phyloP scores from a whole-genome alignment of 2,329 filamentous ascomycete genomes.

The Apiospora phragmitis region DNA sequence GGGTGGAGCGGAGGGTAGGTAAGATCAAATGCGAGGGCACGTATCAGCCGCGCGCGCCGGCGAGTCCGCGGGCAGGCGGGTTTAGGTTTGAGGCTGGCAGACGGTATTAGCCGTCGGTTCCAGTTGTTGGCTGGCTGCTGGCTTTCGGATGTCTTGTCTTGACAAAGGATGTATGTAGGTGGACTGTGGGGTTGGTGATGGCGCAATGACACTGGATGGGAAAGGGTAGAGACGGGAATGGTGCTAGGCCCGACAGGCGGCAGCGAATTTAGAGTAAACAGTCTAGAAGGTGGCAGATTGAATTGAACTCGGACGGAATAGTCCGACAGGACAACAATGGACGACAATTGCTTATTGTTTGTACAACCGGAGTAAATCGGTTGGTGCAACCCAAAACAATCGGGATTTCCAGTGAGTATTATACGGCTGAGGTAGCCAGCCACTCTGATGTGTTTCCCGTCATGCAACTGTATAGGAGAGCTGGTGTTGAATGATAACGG shows the following conservation, averaged over 20 bases:
- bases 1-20: slow-evolving; percentile 4
- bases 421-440: not conserved
- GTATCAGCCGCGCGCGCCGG: slow-evolving; percentile 7
- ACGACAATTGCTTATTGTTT: not conserved
- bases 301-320: not conserved
- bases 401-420: not conserved
- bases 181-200: slow-evolving; percentile 4
- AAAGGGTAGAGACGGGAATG: not conserved
- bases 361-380: not conserved
- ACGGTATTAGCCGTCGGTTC: not conserved
- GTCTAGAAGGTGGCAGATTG: not conserved
- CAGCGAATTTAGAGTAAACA: slow-evolving; percentile 3
- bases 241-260: not conserved
- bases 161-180: not conserved
- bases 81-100: slow-evolving; percentile 8
- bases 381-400: not conserved
- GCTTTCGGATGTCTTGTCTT: not conserved
- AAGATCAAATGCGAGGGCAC: not conserved
- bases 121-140: not conserved
- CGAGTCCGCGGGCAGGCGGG: not conserved
- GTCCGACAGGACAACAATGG: not conserved
- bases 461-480: not conserved
- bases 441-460: not conserved
- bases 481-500: not conserved
- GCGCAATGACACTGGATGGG: not conserved